Conservation (phyloP, 2,329 filamentous ascomycete species). For the Penicillium polonicum region DNA sequence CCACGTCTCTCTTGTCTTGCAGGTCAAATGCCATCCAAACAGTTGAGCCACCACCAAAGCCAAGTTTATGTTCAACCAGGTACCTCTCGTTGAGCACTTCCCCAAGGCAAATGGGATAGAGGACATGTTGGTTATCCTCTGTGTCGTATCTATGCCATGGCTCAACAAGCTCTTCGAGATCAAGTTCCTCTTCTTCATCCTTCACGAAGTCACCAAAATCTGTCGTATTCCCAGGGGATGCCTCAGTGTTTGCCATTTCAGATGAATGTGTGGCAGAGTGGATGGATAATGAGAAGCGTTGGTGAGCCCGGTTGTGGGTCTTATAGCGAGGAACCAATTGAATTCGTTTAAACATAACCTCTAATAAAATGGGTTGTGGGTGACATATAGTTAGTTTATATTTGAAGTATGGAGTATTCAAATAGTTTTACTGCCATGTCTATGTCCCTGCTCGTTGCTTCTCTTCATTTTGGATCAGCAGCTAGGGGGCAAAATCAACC, state of each 20-base stretch:
- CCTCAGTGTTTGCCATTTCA: background rate
- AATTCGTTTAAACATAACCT: no score
- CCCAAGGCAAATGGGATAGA: conserved; percentile 22
- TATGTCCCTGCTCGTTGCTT: background rate
- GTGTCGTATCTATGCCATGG: conserved; percentile 20
- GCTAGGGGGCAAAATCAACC: no score
- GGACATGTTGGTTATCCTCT: conserved; percentile 11
- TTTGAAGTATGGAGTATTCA: no score
- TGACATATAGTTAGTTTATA: no score
- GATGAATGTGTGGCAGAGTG: background rate
- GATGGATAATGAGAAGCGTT: background rate
- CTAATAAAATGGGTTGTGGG: no score
- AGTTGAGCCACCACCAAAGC: conserved; percentile 25
- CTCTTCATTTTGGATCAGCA: background rate
- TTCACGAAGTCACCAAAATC: conserved; percentile 18
- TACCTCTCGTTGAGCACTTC: conserved; percentile 26
- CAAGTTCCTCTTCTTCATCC: conserved; percentile 19
- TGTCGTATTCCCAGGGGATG: background rate
- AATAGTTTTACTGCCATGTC: no score
- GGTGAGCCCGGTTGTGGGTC: background rate
- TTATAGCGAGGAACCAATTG: no score
- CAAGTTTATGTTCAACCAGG: conserved; percentile 27
- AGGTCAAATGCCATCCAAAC: conserved; percentile 30
- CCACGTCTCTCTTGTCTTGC: conserved; percentile 20
- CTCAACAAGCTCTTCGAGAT: conserved; percentile 21